Evolutionary conservation across 2,329 filamentous ascomycete species (phyloP), one percentile per base, ranked within the genome.

Genomic region (Fusarium dimerum): DNA sequence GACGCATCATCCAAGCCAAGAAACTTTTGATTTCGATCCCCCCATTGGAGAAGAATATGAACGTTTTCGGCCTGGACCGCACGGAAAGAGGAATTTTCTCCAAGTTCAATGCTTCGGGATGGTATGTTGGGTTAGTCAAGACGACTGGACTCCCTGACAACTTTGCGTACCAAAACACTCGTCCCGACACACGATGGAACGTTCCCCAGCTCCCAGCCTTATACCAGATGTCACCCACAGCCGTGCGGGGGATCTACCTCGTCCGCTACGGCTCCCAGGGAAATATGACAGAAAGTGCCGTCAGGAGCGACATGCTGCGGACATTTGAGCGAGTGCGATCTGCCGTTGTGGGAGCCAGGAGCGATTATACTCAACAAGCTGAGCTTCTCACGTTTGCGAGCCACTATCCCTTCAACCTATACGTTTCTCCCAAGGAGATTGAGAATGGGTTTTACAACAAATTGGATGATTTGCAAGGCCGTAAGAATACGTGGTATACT

Each of bases 171-270:
- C 58, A 60, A 46, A 60, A 60, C 17, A 56, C 58, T 2, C 56
- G 52, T 4, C 40, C 47, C 15, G 51, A 60, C 47, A 53, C 56
- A 6, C 47, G 7, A 2, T 34, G 41, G 45, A 59, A 60, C 40
- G 26, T 59, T 1, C 58, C 58, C 1, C 40, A 54, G 15, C 43
- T 59, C 0, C 58, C 58, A 3, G 40, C 56, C 2, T 45, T 60
- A 10, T 60, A 59, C n/a, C 56, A 60, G 29, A 60, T 60, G 45
- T 60, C 58, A 1, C 53, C 58, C 7, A 60, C 58, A 13, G 16
- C 29, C 11, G 49, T 52, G 2, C 39, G 30, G 4, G 44, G 40
- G 6, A 47, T 57, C 8, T 56, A 59, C 6, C 44, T 56, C 15
- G 51, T 60, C 10, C 47, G 58, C 9, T 60, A 60, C 12, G 54